Conservation (phyloP, 1,139 yeast genomes). For the Diutina ranongensis region DNA sequence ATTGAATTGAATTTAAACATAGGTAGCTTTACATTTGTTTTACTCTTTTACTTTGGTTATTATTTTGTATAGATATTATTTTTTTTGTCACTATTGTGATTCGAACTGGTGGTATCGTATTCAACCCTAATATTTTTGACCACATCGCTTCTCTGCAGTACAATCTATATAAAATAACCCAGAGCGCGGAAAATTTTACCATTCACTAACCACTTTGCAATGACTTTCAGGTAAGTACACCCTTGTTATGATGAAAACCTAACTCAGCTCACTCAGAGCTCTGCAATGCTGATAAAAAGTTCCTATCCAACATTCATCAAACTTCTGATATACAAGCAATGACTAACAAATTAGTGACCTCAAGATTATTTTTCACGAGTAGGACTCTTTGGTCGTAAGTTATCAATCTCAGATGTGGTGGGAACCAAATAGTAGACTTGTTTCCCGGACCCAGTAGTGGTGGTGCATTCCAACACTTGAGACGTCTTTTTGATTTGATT, state of each 20-base stretch:
- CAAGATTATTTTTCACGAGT: neutral
- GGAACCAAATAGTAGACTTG: constrained; percentile 41
- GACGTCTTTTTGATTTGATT: constrained; percentile 25
- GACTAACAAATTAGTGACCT: neutral
- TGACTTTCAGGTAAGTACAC: neutral
- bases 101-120: neutral
- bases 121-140: neutral
- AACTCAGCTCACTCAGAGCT: constrained; percentile 6
- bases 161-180: neutral
- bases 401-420: constrained; percentile 61
- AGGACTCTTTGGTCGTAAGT: constrained; percentile 64
- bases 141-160: neutral
- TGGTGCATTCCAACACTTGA: constrained; percentile 17
- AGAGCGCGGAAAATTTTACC: neutral
- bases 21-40: no score
- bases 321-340: constrained; percentile 3
- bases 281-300: constrained; percentile 6
- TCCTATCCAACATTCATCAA: constrained; percentile 6
- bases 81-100: no score
- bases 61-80: no score
- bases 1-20: no score
- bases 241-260: constrained; percentile 5
- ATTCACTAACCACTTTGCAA: neutral
- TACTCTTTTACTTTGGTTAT: no score
- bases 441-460: constrained; percentile 10